Evolutionary conservation across 192 early-diverging fungal species (phyloP).

Genomic region (Gonapodya prolifera): DNA sequence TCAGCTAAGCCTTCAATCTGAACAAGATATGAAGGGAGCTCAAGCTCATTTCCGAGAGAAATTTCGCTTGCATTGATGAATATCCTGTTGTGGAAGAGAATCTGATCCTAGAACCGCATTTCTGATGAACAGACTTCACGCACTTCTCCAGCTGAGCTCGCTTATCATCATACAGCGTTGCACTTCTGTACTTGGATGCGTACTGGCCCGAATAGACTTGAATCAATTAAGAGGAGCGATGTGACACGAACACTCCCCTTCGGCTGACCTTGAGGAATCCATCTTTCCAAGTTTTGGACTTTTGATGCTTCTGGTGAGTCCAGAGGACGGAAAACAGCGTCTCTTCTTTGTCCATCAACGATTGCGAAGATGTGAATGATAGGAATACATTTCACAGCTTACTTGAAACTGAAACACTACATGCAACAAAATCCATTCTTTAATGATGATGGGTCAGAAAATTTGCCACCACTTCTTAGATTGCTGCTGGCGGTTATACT

Average conservation of each 20-base stretch:
- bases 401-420: not conserved
- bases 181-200: not conserved
- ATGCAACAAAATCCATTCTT: not conserved
- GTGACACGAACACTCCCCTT: too few species aligned
- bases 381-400: too few species aligned
- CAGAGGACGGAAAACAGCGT: not conserved
- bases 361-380: too few species aligned
- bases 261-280: not conserved
- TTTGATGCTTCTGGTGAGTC: conserved; percentile 2
- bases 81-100: not conserved
- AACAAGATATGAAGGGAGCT: not conserved
- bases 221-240: too few species aligned
- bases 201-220: not conserved
- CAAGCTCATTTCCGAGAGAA: not conserved
- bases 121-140: not conserved
- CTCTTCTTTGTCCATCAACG: not conserved
- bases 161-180: not conserved
- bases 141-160: not conserved
- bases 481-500: not conserved
- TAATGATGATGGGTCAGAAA: not conserved
- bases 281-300: conserved; percentile 5
- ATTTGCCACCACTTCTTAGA: not conserved
- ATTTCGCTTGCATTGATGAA: not conserved
- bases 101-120: too few species aligned
- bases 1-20: not conserved